phyloP scores from a whole-genome alignment of 768 basidiomycete species.

The Russula abietina region DNA sequence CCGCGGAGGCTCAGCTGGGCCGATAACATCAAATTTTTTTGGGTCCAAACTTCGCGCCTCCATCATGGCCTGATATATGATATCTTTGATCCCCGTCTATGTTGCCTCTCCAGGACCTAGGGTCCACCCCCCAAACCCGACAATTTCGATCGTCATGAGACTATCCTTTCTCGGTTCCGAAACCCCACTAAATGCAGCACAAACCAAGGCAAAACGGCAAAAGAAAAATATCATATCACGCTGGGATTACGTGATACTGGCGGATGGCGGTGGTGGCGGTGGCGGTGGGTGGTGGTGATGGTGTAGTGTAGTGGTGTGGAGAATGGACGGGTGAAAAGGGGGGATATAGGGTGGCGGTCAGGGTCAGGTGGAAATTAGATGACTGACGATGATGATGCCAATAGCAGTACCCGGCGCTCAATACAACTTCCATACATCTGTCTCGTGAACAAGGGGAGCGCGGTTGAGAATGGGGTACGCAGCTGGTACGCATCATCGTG shows the following conservation, averaged over 20 bases:
- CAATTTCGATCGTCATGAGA: not conserved
- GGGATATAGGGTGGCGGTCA: not conserved
- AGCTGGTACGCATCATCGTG: conserved; percentile 38
- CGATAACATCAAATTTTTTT: not conserved
- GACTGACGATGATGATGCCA: not conserved
- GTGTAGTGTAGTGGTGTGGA: not conserved
- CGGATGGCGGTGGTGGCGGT: not conserved
- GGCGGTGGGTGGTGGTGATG: not conserved
- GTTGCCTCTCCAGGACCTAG: not conserved
- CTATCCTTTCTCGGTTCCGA: not conserved
- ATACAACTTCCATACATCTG: no score
- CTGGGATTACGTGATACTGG: not conserved
- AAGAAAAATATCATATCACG: not conserved
- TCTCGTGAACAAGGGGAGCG: conserved; percentile 37
- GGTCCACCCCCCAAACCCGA: not conserved
- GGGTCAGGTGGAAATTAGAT: not conserved
- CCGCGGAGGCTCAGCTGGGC: not conserved
- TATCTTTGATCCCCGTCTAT: not conserved
- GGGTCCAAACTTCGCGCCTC: not conserved
- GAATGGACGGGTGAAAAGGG: not conserved
- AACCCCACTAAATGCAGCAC: conserved; percentile 1
- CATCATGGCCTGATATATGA: not conserved
- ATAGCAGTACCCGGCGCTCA: conserved; percentile 26
- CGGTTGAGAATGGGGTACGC: conserved; percentile 34
- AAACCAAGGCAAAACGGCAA: not conserved